Evolutionary conservation across 768 basidiomycete genomes (phyloP), one percentile per base, ranked within the genome.

Genomic region (Dentipellis sp.): DNA sequence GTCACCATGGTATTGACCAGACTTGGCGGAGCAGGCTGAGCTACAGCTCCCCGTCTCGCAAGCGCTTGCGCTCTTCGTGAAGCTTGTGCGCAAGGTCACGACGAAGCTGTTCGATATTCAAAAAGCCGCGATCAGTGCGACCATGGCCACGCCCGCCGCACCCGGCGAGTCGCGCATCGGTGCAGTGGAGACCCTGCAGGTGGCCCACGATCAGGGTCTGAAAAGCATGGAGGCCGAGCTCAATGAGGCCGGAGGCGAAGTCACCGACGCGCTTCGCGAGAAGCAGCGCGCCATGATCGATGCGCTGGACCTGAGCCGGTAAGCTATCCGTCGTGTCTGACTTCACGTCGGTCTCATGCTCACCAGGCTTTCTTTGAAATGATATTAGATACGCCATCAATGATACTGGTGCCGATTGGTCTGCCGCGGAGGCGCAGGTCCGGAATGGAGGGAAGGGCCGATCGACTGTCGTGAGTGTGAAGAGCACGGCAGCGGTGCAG

Each of bases 201-300:
- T 58, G 45, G 63, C 45, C 56, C 65, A 56, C 59, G 60, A 50
- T 58, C 63, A 52, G 12, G 78, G 70, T 22, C 60, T 65, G 57
- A 65, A 64, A 48, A 59, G 50, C 17, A 59, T 70, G 39, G 65
- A 67, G 57, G 67, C 66, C 22, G 71, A 72, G 64, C 66, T 72
- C 23, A 60, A 61, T 57, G 84, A 85, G 58, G 93, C 89, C 0
- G 94, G 89, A 0, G 79, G 83, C 58, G 79, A 80, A 59, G 86
- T 79, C 51, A 75, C 85, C 47, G 70, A 66, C 50, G 63, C 63
- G 56, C 70, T 81, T 61, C 68, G 73, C 34, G 85, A 87, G 71
- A 80, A 86, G 68, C 94, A 97, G 71, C 77, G 86, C 21, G 87
- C 88, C 69, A 82, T 97, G 77, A 84, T 98, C 50, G 84, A 91